Conservation (phyloP, 495 filamentous ascomycete genomes). For the Tuber indicum region DNA sequence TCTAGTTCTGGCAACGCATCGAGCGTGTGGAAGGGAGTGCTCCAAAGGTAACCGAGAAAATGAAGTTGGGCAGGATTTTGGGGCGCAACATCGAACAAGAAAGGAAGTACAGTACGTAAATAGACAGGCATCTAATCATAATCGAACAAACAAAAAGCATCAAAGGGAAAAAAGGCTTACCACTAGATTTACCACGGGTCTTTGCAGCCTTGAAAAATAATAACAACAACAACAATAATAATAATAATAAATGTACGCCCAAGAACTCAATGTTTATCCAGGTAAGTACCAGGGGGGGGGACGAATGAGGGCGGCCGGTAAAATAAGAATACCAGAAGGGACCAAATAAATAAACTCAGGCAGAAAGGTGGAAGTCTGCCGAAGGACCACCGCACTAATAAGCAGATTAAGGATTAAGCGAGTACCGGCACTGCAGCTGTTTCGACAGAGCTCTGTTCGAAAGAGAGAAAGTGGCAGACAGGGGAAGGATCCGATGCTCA, state of each 20-base stretch:
- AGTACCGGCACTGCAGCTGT: not conserved
- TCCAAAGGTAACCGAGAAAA: not conserved
- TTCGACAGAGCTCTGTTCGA: not conserved
- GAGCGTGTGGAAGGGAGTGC: conserved; percentile 9
- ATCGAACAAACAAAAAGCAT: not conserved
- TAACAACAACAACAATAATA: not conserved
- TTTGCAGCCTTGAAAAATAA: not conserved
- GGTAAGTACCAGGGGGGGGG: not conserved
- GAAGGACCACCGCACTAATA: not conserved
- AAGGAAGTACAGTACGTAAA: not conserved
- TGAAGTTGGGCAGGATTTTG: not conserved
- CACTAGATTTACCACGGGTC: not conserved
- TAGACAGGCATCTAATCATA: not conserved
- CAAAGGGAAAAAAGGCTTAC: conserved; percentile 5
- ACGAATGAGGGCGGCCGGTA: not conserved
- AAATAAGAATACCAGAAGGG: not conserved
- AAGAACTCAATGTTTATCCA: not conserved
- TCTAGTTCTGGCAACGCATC: not conserved
- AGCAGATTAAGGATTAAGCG: not conserved
- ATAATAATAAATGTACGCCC: not conserved
- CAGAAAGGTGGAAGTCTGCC: not conserved
- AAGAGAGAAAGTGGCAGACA: not conserved
- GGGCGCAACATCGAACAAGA: not conserved
- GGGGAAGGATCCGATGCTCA: not conserved
- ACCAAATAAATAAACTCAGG: not conserved